A percentile compares a stretch with the other conserved stretches of the same genome.
Conservation (phyloP, 495 filamentous ascomycete species). For the Aspergillus cristatus region DNA sequence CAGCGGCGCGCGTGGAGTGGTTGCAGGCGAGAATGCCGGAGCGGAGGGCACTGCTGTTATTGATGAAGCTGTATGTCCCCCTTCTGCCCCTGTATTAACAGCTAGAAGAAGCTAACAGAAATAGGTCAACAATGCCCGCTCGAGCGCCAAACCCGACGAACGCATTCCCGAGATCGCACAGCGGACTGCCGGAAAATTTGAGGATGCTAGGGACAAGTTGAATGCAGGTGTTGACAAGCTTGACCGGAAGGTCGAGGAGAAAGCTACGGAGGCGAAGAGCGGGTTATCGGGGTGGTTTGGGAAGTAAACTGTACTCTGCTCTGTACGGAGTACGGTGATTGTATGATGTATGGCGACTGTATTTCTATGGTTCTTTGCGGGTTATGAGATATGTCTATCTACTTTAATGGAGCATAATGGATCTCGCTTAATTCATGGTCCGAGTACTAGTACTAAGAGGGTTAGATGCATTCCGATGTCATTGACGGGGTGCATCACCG, state of each 20-base stretch:
- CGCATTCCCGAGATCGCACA: slow-evolving; percentile 47
- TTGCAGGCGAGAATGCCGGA: slow-evolving; percentile 39
- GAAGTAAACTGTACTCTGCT: slow-evolving; percentile 52
- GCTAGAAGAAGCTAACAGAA: not conserved
- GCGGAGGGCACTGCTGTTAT: slow-evolving; percentile 44
- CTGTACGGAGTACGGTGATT: slow-evolving; percentile 14
- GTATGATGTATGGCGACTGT: too few relatives aligned
- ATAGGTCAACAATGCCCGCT: slow-evolving; percentile 54
- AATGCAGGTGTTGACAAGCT: slow-evolving; percentile 45
- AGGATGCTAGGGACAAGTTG: slow-evolving; percentile 30
- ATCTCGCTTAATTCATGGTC: too few relatives aligned
- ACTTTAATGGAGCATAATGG: slow-evolving; percentile 1
- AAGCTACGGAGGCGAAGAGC: slow-evolving; percentile 69
- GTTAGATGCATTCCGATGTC: not conserved
- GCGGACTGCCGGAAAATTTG: slow-evolving; percentile 26
- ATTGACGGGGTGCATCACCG: slow-evolving; percentile 14
- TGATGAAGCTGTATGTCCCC: slow-evolving; percentile 44
- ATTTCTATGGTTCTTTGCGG: too few relatives aligned
- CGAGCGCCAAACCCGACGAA: slow-evolving; percentile 50
- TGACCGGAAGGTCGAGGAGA: slow-evolving; percentile 68
- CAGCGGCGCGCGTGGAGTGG: slow-evolving; percentile 41
- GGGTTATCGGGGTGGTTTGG: slow-evolving; percentile 75
- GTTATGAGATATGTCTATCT: not conserved
- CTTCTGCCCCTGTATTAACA: slow-evolving; percentile 1
- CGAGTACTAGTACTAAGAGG: too few relatives aligned